Conservation (phyloP, 805 yeast species). For the Cyberlindnera sargentensis region DNA sequence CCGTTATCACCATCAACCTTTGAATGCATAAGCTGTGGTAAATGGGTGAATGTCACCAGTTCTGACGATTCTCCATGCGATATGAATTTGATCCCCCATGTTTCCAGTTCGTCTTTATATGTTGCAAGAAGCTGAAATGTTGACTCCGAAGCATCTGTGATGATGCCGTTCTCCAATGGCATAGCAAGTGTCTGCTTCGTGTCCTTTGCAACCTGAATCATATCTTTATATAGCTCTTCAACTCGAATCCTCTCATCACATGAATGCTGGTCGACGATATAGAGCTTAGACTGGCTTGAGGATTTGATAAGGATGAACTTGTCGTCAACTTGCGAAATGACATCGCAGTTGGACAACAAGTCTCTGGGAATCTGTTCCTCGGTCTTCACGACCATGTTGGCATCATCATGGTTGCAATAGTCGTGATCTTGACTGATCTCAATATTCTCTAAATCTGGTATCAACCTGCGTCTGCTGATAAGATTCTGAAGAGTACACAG, state of each 20-base stretch:
- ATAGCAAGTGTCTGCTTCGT: constrained; percentile 14
- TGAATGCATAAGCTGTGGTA: constrained; percentile 37
- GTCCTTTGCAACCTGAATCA: constrained; percentile 25
- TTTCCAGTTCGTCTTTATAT: constrained; percentile 24
- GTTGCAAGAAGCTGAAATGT: constrained; percentile 29
- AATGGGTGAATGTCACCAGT: constrained; percentile 28
- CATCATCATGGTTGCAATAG: neutral
- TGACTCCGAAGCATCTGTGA: constrained; percentile 16
- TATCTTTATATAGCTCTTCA: constrained; percentile 40
- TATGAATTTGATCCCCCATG: constrained; percentile 39
- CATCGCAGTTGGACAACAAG: constrained; percentile 20
- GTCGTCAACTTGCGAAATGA: constrained; percentile 52
- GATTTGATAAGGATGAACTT: constrained; percentile 52
- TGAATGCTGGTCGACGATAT: constrained; percentile 76
- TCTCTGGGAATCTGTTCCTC: constrained; percentile 11
- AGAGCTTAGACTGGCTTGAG: constrained; percentile 13
- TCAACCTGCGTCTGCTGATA: constrained; percentile 6
- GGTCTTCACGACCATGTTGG: neutral
- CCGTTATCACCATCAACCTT: constrained; percentile 25
- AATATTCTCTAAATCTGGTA: neutral
- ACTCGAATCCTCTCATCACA: constrained; percentile 68
- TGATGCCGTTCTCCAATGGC: constrained; percentile 6
- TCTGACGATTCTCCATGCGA: neutral
- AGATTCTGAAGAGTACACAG: constrained; percentile 1
- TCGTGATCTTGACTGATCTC: neutral